Percentiles rank a stretch among this genome's conserved stretches.
Evolutionary conservation across 495 filamentous ascomycete genomes (phyloP).

Genomic region (Echria macrotheca): DNA sequence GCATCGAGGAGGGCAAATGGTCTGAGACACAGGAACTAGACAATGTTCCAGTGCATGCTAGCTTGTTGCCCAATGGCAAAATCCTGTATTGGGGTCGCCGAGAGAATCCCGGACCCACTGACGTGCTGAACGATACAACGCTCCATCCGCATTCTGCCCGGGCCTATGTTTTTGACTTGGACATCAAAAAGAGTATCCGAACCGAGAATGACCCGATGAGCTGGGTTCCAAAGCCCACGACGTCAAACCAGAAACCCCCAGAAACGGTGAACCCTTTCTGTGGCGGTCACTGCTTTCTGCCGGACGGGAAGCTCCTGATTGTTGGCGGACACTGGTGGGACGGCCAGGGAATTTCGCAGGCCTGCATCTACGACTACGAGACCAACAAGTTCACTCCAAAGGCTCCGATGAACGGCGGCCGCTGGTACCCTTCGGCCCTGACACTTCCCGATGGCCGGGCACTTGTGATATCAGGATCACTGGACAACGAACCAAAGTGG

Average conservation of each 20-base stretch:
- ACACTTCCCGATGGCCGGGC: conserved; percentile 8
- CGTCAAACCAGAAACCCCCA: too few species aligned
- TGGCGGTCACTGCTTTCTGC: conserved; percentile 4
- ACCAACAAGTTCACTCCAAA: conserved; percentile 9
- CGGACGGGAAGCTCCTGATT: conserved; percentile 6
- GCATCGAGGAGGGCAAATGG: too few species aligned
- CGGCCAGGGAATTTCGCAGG: neutral
- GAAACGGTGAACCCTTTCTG: conserved; percentile 13
- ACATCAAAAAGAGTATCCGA: neutral
- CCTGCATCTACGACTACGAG: neutral
- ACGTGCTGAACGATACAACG: neutral
- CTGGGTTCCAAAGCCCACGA: neutral
- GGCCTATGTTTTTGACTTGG: conserved; percentile 11
- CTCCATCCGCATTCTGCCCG: conserved; percentile 2
- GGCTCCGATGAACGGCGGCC: neutral
- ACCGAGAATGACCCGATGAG: conserved; percentile 6
- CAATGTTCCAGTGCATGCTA: conserved; percentile 2
- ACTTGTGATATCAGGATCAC: conserved; percentile 4
- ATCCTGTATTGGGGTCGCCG: conserved; percentile 7
- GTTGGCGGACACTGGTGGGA: conserved; percentile 7
- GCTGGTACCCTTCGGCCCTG: conserved; percentile 10
- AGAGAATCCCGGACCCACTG: conserved; percentile 3
- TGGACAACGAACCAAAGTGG: neutral
- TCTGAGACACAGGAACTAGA: neutral
- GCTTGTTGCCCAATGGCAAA: conserved; percentile 1